A percentile compares a stretch with the other conserved stretches of the same genome.
Conservation (phyloP, 441 rosid genomes). For the Populus hybrid region DNA sequence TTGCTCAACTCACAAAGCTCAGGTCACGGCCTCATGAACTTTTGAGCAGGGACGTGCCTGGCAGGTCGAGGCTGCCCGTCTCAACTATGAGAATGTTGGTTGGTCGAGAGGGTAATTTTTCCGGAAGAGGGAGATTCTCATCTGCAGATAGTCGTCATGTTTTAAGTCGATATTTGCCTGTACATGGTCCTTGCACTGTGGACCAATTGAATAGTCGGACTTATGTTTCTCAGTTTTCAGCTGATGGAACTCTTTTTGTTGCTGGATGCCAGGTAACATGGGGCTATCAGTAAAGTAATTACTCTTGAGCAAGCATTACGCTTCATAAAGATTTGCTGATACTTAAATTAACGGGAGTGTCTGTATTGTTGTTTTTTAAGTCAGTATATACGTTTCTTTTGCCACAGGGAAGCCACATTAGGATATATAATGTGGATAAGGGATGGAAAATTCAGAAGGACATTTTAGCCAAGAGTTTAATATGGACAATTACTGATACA, state of each 20-base stretch:
- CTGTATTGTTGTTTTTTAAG: not conserved
- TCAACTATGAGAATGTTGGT: conserved; percentile 66
- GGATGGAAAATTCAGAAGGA: conserved; percentile 80
- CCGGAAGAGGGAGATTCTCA: conserved; percentile 70
- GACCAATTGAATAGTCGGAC: conserved; percentile 50
- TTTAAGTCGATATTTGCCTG: conserved; percentile 61
- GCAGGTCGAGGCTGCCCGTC: conserved; percentile 44
- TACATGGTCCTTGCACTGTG: conserved; percentile 51
- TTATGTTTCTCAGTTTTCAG: conserved; percentile 75
- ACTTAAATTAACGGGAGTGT: not conserved
- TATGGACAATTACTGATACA: conserved; percentile 88
- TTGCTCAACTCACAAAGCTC: conserved; percentile 50
- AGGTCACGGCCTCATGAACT: conserved; percentile 50
- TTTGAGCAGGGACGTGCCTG: conserved; percentile 34
- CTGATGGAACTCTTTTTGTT: conserved; percentile 70
- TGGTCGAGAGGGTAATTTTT: conserved; percentile 66
- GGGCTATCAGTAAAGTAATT: not conserved
- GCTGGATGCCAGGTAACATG: conserved; percentile 60
- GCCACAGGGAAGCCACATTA: conserved; percentile 63
- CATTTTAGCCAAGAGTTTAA: conserved; percentile 60
- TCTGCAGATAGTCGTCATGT: conserved; percentile 66
- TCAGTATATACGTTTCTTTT: conserved; percentile 2
- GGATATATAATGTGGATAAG: conserved; percentile 69
- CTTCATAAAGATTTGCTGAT: not conserved
- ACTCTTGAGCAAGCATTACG: not conserved